These are phyloP conservation scores for Bretschneidera sinensis DNA, from an alignment of 345 rosid genomes.

Conservation along the genomic window DNA sequence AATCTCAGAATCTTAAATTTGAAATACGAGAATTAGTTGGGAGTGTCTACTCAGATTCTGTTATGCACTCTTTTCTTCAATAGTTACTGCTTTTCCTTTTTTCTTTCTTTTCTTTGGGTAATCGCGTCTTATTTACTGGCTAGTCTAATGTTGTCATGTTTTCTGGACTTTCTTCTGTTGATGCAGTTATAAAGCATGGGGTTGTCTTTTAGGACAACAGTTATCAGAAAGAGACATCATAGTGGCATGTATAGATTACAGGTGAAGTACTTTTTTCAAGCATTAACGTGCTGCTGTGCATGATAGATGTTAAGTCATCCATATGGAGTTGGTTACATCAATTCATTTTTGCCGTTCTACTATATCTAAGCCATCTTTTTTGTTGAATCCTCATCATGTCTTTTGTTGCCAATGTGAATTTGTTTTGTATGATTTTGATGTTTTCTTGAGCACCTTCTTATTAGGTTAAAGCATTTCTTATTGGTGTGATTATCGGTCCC, in stretches of 20 bases:
- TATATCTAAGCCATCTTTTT: too few relatives aligned
- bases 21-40: too few relatives aligned
- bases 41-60: neutral
- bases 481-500: too few relatives aligned
- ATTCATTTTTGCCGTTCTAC: neutral
- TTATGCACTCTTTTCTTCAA: neutral
- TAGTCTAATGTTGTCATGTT: slow-evolving; percentile 8
- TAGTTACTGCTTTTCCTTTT: neutral
- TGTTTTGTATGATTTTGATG: too few relatives aligned
- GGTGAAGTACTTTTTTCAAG: slow-evolving; percentile 35
- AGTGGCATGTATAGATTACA: slow-evolving; percentile 97
- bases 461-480: too few relatives aligned
- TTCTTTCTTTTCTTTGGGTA: neutral
- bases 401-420: too few relatives aligned
- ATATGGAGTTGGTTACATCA: neutral
- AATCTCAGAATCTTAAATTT: too few relatives aligned
- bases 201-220: slow-evolving; percentile 92
- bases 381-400: too few relatives aligned
- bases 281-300: neutral
- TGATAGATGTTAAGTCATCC: neutral
- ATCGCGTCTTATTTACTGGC: neutral
- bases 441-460: too few relatives aligned
- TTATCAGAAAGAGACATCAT: slow-evolving; percentile 85
- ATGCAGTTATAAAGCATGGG: slow-evolving; percentile 97
- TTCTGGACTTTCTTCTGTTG: slow-evolving; percentile 23